Evolutionary conservation across 495 filamentous ascomycete species (phyloP), one percentile per base, ranked within the genome.

Genomic region (Aspergillus nanangensis): DNA sequence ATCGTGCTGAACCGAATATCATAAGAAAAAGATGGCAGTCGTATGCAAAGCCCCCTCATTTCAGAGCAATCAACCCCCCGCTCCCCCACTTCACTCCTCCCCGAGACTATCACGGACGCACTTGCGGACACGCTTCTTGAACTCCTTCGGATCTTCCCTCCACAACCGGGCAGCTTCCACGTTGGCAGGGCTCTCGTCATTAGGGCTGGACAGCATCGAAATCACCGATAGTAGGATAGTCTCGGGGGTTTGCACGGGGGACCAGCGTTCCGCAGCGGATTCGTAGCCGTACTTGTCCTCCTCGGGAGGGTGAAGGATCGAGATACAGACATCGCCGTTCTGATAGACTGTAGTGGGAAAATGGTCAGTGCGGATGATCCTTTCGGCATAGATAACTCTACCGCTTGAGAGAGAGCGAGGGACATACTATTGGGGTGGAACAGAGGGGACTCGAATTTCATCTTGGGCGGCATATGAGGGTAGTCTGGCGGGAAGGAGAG

Each of bases 281-380:
- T 97, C 94, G 65, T 98, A 98, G 19, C 93, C 92, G 67, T 88
- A 96, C 57, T 90, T 86, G 61, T 98, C 93, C 58, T 96, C 90
- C 70, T 91, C 90, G 1, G 94, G 94, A 1, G 91, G 88, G 68
- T 98, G 94, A 18, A 98, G 76, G 70, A 98, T 97, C 25, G 87
- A 93, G 60, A 98, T 97, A 74, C 93, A 98, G 48, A 98, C 90
- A 38, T 88, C 83, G 57, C 93, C 93, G 63, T 77, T 80, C 8
- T 80, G 73, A 74, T 96, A 98, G 65, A 98, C 80, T 83, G 38
- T 19, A 19, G 8, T 0, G 11, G 4, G 5, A 17, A 11, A 25
- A 39, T 44, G 32, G 40, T 19, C 15, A 24, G 24, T 25, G 11
- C 15, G 4, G 10, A 11, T 19, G 1, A 20, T n/a, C 13, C 27